Evolutionary conservation across 2,329 filamentous ascomycete genomes (phyloP).

Genomic region (Colletotrichum liriopes): DNA sequence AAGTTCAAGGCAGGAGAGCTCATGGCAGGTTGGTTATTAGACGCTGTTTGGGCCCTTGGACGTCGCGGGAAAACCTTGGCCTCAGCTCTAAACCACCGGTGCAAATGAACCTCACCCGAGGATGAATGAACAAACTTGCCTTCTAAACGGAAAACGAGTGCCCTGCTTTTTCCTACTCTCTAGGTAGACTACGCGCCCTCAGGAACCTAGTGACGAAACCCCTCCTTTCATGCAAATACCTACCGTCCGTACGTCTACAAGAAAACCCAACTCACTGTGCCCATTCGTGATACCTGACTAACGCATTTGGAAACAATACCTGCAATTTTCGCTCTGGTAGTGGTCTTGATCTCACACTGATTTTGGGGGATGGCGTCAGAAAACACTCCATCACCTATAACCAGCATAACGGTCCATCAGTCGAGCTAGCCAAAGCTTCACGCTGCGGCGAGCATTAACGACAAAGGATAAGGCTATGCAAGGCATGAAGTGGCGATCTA

Average conservation of each 20-base stretch:
- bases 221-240: neutral
- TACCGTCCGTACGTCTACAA: too few species aligned
- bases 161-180: neutral
- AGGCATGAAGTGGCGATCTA: neutral
- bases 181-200: too few species aligned
- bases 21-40: neutral
- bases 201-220: too few species aligned
- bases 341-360: neutral
- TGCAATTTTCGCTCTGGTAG: neutral
- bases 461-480: neutral
- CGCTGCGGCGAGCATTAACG: too few species aligned
- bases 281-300: too few species aligned
- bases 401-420: neutral
- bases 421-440: neutral
- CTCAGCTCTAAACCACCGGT: too few species aligned
- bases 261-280: neutral
- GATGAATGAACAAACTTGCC: neutral
- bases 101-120: too few species aligned
- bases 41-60: too few species aligned
- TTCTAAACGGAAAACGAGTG: neutral
- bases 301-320: neutral
- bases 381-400: neutral
- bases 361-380: neutral
- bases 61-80: neutral
- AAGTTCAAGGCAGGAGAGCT: neutral